Base-by-base conservation (phyloP, 495 filamentous ascomycete species). In the Lophium mytilinum region DNA sequence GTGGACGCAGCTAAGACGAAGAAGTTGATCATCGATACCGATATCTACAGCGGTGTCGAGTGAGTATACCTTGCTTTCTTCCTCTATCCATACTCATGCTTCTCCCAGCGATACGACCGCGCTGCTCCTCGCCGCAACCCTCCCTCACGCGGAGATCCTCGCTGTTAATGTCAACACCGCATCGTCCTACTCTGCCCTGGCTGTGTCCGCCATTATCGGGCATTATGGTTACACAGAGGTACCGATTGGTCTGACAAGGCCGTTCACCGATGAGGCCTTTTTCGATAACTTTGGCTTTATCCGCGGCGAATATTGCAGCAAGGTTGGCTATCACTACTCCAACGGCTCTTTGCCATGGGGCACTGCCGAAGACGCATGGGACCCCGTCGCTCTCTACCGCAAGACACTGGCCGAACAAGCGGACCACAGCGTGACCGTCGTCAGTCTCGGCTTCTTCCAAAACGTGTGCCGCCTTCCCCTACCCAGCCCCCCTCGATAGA, bases 161-260 rank as follows among this genome's bases (percentile, higher is more conserved):
- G 75, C 69, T 5, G 69, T 79, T 24, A 72, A 69, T 41, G 18
- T 78, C 58, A 78, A 77, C 48, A 68, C 71, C 18, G 66, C 70
- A 1, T 77, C 75, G 0, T 57, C 62, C 0, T 77, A 71, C 56
- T 72, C 74, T 5, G 74, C 72, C 7, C 62, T 76, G 1, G 66
- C 74, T 5, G 70, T 65, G 4, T 76, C 70, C 10, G 72, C 66
- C 1, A 68, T 78, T 37, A 59, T 77, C 3, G 69, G 71, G 4
- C 70, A 78, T 57, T 77, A 77, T 36, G 69, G 70, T 6, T 66
- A 67, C 18, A 52, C 52, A 0, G 9, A 67, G n/a, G 57, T 72
- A 10, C 73, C 75, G 0, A 70, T 79, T 4, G 75, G 72, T 0
- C 57, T 70, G 1, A 52, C 50, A 9, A 71, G 70, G 0, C 76